Base-by-base conservation (phyloP, 768 basidiomycete genomes). In the Naganishia kalamii region DNA sequence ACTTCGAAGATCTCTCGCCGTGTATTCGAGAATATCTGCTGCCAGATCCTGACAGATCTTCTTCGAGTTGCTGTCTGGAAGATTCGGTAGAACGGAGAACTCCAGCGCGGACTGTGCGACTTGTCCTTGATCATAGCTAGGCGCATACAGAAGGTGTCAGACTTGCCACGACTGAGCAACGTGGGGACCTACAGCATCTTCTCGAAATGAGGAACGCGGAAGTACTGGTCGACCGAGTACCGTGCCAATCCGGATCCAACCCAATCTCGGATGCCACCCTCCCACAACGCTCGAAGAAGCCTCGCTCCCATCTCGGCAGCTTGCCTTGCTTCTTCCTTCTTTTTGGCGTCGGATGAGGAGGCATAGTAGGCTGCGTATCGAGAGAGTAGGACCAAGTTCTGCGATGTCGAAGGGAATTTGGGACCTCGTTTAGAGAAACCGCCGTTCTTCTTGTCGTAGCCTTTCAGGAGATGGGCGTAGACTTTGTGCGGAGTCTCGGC, bases 161-260 rank as follows among this genome's bases (percentile, higher is more conserved):
- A 2, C n/a, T 33, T 46, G 21, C 13, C 2, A 54, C 70, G 50
- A 37, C 23, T 13, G 7, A 33, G 23, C 21, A 43, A 17, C 25
- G 1, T 6, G 5, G 15, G 32, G 33, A 73, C 71, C 32, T 48
- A 73, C 71, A 74, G 66, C 74, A 74, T 75, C 66, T 81, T 81
- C 61, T 81, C 80, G 63, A 81, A 81, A 69, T 81, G 81, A 5
- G 81, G 81, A 0, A 81, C 77, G 33, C 78, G 75, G 79, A 80
- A 81, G 15, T 72, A 70, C 49, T 77, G 77, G 66, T 81, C 81
- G 3, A 81, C 80, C 15, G 76, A 78, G 63, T 81, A 81, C 54
- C 81, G 49, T 15, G 79, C 76, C 40, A 81, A 77, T 4, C 81
- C 81, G 12, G 75, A 75, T 0, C 80, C 81, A 0, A 81, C 77